A percentile compares a stretch with the other conserved stretches of the same genome.
Evolutionary conservation across 2,329 filamentous ascomycete species (phyloP).

Genomic region (Blumeria graminis): DNA sequence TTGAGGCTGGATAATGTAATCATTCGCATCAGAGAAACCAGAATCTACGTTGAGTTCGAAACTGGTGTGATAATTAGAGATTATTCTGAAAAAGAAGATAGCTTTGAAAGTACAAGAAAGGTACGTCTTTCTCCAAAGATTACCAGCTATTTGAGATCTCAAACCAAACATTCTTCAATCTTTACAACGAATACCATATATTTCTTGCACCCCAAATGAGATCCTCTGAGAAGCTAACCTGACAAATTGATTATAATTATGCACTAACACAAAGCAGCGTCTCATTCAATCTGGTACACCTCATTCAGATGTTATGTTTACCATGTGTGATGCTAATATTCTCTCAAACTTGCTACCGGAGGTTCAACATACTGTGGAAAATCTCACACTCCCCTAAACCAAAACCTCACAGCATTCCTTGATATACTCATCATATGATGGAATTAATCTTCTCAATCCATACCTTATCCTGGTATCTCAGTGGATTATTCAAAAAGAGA

Average conservation of each 20-base stretch:
- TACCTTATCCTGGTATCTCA: too few species aligned
- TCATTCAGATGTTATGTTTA: constrained; percentile 51
- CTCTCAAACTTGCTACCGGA: constrained; percentile 45
- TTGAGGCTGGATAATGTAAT: constrained; percentile 83
- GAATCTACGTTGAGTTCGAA: constrained; percentile 76
- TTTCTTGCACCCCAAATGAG: too few species aligned
- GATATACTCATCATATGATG: too few species aligned
- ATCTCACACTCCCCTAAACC: constrained; percentile 8
- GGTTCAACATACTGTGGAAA: constrained; percentile 43
- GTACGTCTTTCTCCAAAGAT: constrained; percentile 20
- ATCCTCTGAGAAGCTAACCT: not conserved
- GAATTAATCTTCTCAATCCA: too few species aligned
- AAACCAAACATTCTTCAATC: not conserved
- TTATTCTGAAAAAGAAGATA: constrained; percentile 69
- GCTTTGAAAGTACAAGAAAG: constrained; percentile 51
- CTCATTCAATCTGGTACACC: constrained; percentile 24
- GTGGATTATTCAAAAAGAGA: too few species aligned
- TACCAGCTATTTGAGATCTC: not conserved
- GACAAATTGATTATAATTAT: not conserved
- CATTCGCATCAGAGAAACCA: constrained; percentile 66
- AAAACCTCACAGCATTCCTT: too few species aligned
- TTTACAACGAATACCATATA: too few species aligned
- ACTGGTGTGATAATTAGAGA: constrained; percentile 61
- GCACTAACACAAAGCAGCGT: constrained; percentile 18
- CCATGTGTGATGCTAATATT: constrained; percentile 58